Percentiles rank a stretch among this genome's conserved stretches.
Evolutionary conservation across 495 filamentous ascomycete genomes (phyloP).

Genomic region (Lophiostoma macrostomum): DNA sequence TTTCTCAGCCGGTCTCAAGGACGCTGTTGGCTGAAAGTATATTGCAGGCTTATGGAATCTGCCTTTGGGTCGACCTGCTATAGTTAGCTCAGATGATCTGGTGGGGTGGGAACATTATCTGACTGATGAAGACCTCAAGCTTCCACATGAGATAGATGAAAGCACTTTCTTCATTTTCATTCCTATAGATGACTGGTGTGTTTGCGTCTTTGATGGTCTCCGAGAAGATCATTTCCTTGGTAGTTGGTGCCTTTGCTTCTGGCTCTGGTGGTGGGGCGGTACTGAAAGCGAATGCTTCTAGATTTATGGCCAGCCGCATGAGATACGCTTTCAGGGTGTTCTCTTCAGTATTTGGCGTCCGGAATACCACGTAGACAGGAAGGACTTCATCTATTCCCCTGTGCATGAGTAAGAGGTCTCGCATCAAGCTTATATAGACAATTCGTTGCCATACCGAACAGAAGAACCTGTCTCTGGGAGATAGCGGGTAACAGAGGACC

Average conservation of each 20-base stretch:
- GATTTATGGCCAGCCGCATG: slow-evolving; percentile 58
- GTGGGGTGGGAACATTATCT: slow-evolving; percentile 12
- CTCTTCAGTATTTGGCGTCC: slow-evolving; percentile 62
- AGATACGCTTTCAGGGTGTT: slow-evolving; percentile 58
- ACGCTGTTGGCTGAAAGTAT: slow-evolving; percentile 72
- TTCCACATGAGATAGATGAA: slow-evolving; percentile 79
- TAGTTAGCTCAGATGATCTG: not conserved
- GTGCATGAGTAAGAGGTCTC: slow-evolving; percentile 59
- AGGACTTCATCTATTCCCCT: slow-evolving; percentile 72
- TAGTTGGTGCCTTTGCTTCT: slow-evolving; percentile 16
- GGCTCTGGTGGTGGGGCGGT: slow-evolving; percentile 44
- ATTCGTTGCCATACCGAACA: slow-evolving; percentile 62
- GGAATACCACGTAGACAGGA: slow-evolving; percentile 67
- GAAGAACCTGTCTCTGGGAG: slow-evolving; percentile 47
- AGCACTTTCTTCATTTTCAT: slow-evolving; percentile 46
- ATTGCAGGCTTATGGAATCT: slow-evolving; percentile 74
- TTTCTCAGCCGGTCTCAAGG: slow-evolving; percentile 56
- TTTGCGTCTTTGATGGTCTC: slow-evolving; percentile 57
- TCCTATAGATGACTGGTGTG: slow-evolving; percentile 60
- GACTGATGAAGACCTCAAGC: slow-evolving; percentile 68
- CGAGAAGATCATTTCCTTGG: slow-evolving; percentile 63
- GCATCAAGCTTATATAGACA: not conserved
- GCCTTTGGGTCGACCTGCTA: slow-evolving; percentile 63
- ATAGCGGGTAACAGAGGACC: slow-evolving; percentile 33
- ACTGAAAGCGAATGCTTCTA: slow-evolving; percentile 72